phyloP scores from a whole-genome alignment of 2,329 filamentous ascomycete species.

The Scleromitrula shiraiana region DNA sequence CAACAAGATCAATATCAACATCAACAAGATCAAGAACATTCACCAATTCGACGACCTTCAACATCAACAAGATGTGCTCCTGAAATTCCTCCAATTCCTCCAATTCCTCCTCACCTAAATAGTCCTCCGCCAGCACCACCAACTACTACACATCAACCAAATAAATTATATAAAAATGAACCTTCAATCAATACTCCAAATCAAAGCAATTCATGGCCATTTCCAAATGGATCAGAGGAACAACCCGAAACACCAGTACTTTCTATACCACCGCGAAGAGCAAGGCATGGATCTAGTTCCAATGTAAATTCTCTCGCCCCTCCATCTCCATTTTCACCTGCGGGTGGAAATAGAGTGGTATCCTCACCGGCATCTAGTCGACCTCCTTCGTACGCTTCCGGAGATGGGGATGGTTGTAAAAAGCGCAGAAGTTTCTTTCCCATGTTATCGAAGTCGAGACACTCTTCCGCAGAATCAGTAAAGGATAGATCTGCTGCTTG shows the following conservation, averaged over 20 bases:
- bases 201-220: background rate
- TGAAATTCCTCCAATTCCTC: background rate
- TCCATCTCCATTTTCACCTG: background rate
- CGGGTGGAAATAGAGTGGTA: constrained; percentile 1
- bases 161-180: constrained; percentile 4
- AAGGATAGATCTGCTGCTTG: constrained; percentile 7
- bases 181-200: background rate
- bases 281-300: constrained; percentile 4
- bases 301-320: constrained; percentile 6
- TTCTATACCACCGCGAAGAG: background rate
- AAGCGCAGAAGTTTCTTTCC: constrained; percentile 9
- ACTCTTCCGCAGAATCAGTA: background rate
- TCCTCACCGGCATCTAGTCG: constrained; percentile 9
- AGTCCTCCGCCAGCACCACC: background rate
- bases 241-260: background rate
- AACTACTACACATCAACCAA: background rate
- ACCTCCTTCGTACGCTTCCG: constrained; percentile 5
- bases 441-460: background rate
- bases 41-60: background rate
- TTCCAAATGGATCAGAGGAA: background rate
- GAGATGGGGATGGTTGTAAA: constrained; percentile 1
- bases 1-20: too few relatives aligned
- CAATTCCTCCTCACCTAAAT: background rate
- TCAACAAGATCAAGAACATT: too few relatives aligned
- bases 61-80: background rate